Evolutionary conservation across 306 rosid species (phyloP).

Genomic region (Boehmeria nivea): DNA sequence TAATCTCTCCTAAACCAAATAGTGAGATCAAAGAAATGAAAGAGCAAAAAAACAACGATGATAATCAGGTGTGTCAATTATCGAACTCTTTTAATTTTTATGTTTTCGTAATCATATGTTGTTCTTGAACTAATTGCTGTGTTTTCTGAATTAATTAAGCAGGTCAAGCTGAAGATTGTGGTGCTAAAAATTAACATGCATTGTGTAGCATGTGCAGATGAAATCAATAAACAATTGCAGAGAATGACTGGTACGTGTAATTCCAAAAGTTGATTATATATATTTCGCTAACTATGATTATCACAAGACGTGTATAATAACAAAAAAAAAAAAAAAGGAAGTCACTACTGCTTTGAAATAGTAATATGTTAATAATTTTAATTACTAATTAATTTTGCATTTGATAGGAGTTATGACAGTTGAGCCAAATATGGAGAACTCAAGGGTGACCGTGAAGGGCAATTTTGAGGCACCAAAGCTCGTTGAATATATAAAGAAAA

Average conservation of each 20-base stretch:
- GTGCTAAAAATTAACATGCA: conserved; percentile 60
- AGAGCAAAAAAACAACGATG: conserved; percentile 29
- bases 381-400: too few relatives aligned
- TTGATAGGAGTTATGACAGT: conserved; percentile 55
- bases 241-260: conserved; percentile 61
- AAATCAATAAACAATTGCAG: conserved; percentile 40
- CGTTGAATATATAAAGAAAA: conserved; percentile 35
- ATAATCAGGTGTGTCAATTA: not conserved
- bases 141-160: not conserved
- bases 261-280: too few relatives aligned
- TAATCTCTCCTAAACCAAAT: conserved; percentile 45
- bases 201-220: conserved; percentile 67
- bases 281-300: too few relatives aligned
- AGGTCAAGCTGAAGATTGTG: conserved; percentile 35
- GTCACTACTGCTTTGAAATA: too few relatives aligned
- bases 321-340: too few relatives aligned
- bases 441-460: conserved; percentile 57
- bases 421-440: conserved; percentile 41
- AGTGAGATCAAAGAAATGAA: conserved; percentile 11
- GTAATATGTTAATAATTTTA: too few relatives aligned
- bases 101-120: not conserved
- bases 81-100: not conserved
- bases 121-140: conserved; percentile 2
- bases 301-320: too few relatives aligned
- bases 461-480: conserved; percentile 39